These are phyloP conservation scores for Papilionanthe hybrid DNA, from an alignment of 116 monocot genomes.

Conservation along the genomic window DNA sequence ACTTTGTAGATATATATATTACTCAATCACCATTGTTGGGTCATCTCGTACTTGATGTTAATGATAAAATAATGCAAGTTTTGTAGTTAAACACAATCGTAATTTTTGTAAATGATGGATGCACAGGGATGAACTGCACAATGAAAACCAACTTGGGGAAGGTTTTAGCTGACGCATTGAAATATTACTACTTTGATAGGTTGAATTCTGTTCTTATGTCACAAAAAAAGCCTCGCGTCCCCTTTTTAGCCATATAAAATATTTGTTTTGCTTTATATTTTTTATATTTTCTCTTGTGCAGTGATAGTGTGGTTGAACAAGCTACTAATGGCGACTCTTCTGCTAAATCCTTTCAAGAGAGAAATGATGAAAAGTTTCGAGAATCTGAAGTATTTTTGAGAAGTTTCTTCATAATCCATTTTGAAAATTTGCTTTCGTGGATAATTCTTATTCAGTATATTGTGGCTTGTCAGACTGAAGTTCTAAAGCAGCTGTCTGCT, in stretches of 20 bases:
- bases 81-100: background rate
- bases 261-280: background rate
- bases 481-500: constrained; percentile 81
- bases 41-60: background rate
- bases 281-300: constrained; percentile 14
- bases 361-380: constrained; percentile 52
- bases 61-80: background rate
- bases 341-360: constrained; percentile 40
- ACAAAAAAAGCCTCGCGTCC: background rate
- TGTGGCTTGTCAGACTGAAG: constrained; percentile 68
- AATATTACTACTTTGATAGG: constrained; percentile 94
- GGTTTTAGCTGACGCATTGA: constrained; percentile 63
- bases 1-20: background rate
- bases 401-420: background rate
- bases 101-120: background rate
- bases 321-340: constrained; percentile 46
- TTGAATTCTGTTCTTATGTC: constrained; percentile 17
- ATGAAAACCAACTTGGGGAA: constrained; percentile 63
- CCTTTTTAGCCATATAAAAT: background rate
- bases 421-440: constrained; percentile 7
- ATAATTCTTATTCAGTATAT: background rate
- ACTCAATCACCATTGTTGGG: background rate
- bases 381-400: constrained; percentile 58
- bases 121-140: constrained; percentile 61
- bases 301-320: constrained; percentile 66